A percentile compares a stretch with the other conserved stretches of the same genome.
Conservation (phyloP, 768 basidiomycete species). For the Russula brevipes region DNA sequence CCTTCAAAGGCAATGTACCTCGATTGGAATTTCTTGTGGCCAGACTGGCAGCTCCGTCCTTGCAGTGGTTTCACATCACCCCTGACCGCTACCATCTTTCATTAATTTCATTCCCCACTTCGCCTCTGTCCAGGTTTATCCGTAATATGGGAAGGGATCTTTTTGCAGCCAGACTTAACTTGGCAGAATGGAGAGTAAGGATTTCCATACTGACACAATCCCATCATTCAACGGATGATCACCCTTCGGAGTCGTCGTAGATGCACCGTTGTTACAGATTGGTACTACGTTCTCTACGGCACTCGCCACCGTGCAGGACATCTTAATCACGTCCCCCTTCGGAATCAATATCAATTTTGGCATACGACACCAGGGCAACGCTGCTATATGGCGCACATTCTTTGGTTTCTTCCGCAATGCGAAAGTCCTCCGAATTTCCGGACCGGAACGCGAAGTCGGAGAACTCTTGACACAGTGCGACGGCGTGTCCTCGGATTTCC, state of each 20-base stretch:
- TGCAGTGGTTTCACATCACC: background rate
- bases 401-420: background rate
- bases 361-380: too few species aligned
- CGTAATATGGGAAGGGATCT: too few species aligned
- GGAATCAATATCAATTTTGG: too few species aligned
- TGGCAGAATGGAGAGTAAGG: accelerated
- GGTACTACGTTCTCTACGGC: background rate
- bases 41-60: background rate
- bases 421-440: background rate
- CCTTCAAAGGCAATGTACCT: background rate
- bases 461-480: background rate
- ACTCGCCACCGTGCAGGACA: background rate
- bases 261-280: too few species aligned
- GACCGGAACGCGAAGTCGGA: background rate
- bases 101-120: background rate
- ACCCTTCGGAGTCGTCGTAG: background rate
- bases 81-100: too few species aligned
- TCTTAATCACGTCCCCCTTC: background rate
- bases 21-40: background rate
- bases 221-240: background rate
- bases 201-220: background rate
- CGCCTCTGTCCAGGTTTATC: background rate
- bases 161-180: background rate
- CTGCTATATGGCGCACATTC: background rate
- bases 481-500: background rate